Base-by-base conservation (phyloP, 2,329 filamentous ascomycete species). In the Monilinia fructicola region DNA sequence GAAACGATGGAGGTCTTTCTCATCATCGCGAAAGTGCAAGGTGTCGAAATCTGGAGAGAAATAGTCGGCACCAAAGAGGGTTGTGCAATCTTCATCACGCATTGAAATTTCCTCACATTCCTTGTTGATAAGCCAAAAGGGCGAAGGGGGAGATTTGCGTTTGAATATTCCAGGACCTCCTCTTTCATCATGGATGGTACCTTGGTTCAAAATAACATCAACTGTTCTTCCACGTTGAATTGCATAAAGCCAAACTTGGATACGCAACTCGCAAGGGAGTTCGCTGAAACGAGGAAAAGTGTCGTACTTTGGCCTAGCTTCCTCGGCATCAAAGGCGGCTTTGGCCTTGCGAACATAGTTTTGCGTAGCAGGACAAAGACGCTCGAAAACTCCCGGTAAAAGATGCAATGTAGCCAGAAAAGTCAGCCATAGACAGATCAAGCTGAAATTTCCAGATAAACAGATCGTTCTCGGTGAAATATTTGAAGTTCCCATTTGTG, bases 41-140 rank as follows among this genome's bases (percentile, higher is more conserved):
- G 61, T 64, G 23, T 64, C 61, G 18, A 64, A 55, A 18, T 16
- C 0, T 4, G 50, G 21, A n/a, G 61, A 55, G 23, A 64, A 64
- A 26, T 55, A 55, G 23, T 64, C 61, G 18, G 23, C 54, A 12
- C 56, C 56, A 18, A 54, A 64, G 12, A 26, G 42, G 28, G 21
- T 44, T 46, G 11, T 14, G 21, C 50, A 64, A n/a, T 11, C 10
- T 44, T 1, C 35, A 23, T 64, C 50, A 18, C 42, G 16, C 61
- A 35, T 55, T 26, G 50, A 28, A 23, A 38, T 38, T 4, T 46
- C 4, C 10, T 42, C 35, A 26, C 38, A 31, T 23, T 64, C 18
- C 21, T 44, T 38, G 38, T n/a, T 44, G 5, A 35, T 40, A 14
- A n/a, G n/a, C 61, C 61, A 64, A 14, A 64, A 44, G 26, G 61